Evolutionary conservation across 352 stramenopile species (phyloP).

Genomic region (Globisporangium solare): DNA sequence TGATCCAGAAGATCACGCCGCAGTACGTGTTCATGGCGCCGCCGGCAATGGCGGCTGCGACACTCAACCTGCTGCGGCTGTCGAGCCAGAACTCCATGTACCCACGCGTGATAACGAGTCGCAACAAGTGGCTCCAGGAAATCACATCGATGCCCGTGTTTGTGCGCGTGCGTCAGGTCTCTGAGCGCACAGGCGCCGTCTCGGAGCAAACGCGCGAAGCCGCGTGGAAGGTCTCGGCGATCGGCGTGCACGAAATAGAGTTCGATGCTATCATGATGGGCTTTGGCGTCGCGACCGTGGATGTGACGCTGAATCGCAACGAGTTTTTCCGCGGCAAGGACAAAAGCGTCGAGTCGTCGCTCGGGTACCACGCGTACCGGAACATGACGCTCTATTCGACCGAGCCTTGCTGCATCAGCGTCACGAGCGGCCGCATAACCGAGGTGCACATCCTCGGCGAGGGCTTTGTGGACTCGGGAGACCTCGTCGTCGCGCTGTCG

Average conservation of each 20-base stretch:
- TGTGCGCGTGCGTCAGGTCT: constrained; percentile 46
- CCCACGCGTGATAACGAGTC: background rate
- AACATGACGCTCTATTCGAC: constrained; percentile 37
- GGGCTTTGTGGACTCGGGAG: constrained; percentile 57
- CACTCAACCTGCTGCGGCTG: constrained; percentile 57
- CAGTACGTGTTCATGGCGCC: constrained; percentile 57
- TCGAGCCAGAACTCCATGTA: constrained; percentile 14
- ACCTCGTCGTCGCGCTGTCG: constrained; percentile 46
- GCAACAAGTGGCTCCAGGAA: constrained; percentile 23
- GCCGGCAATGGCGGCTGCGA: constrained; percentile 30
- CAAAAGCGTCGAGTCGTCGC: constrained; percentile 26
- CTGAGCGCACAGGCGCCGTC: constrained; percentile 38
- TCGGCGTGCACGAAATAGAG: constrained; percentile 56
- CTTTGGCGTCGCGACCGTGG: constrained; percentile 41
- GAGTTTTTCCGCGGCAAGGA: constrained; percentile 46
- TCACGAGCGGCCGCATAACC: constrained; percentile 48
- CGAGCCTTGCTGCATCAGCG: constrained; percentile 54
- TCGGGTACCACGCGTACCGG: constrained; percentile 45
- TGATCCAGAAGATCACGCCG: constrained; percentile 42
- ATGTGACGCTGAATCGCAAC: constrained; percentile 46
- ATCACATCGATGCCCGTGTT: constrained; percentile 47
- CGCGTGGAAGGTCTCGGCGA: constrained; percentile 45
- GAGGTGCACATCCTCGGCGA: constrained; percentile 52
- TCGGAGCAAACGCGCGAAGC: constrained; percentile 50
- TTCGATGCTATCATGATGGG: constrained; percentile 53